Evolutionary conservation across 306 rosid species (phyloP), one percentile per base, ranked within the genome.

Genomic region (Glycyrrhiza uralensis): DNA sequence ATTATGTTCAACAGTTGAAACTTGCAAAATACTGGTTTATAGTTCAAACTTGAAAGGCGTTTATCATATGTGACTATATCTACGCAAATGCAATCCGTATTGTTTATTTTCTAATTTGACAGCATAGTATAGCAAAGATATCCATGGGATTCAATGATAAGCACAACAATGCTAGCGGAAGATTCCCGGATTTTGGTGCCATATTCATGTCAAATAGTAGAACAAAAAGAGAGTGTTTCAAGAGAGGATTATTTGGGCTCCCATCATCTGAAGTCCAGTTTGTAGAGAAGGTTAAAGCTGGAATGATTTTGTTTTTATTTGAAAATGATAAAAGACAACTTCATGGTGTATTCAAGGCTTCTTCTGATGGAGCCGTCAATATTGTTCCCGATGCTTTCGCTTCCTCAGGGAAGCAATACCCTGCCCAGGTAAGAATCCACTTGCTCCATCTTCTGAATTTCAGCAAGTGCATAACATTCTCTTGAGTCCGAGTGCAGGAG

Each of bases 331-430:
- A 73, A 59, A 80, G 74, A 69, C 56, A 60, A 51, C 96, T 89
- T 50, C 78, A 89, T 50, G 96, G 96, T 18, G 92, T 89, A 36
- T 89, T 77, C 33, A 58, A 26, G 81, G 90, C 92, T 20, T 15
- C 67, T 41, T 71, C 79, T 62, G 85, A 85, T 35, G 96, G 96
- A 12, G 61, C 12, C 14, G 32, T 83, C 57, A 73, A 89, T 65
- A 79, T 85, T 13, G 72, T 49, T 13, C 84, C 90, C 10, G 14
- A 41, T 54, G 92, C 92, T 3, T 89, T 77, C 15, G 19, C 62
- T 22, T 45, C 75, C 26, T 36, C 49, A 3, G 82, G 87, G 78
- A 75, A 38, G 50, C 83, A 70, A 28, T 85, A 50, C 69, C 87
- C 92, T 12, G 96, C 92, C 36, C 96, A 89, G 92, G 96, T 90